Evolutionary conservation across 192 early-diverging fungal genomes (phyloP).

Genomic region (Ambispora gerdemannii): DNA sequence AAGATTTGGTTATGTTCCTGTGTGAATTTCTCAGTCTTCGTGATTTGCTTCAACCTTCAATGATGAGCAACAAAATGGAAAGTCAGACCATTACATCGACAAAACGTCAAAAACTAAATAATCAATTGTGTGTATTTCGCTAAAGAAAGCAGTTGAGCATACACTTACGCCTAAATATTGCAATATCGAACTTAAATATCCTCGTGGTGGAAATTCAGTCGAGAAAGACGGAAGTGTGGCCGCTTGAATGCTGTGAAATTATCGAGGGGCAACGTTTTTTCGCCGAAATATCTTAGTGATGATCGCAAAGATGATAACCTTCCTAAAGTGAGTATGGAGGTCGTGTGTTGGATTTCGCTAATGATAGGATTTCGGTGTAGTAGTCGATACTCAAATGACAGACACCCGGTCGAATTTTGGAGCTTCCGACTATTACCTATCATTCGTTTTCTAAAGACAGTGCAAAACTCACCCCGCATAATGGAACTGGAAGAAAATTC

Average conservation of each 20-base stretch:
- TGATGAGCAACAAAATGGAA: background rate
- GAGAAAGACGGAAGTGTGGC: constrained; percentile 64
- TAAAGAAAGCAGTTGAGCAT: constrained; percentile 1
- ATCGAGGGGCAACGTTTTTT: constrained; percentile 79
- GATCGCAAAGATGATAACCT: constrained; percentile 91
- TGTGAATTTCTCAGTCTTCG: background rate
- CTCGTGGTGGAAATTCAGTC: constrained; percentile 75
- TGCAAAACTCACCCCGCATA: constrained; percentile 49
- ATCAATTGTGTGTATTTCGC: background rate
- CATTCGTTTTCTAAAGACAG: constrained; percentile 44
- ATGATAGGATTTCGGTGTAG: constrained; percentile 72
- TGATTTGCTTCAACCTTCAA: background rate
- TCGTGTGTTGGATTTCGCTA: constrained; percentile 70
- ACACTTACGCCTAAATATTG: constrained; percentile 41
- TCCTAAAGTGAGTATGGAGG: constrained; percentile 76
- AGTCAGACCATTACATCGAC: constrained; percentile 18
- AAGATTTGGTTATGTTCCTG: background rate
- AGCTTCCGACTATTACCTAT: constrained; percentile 75
- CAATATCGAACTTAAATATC: constrained; percentile 67
- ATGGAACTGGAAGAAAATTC: too few relatives aligned
- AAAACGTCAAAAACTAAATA: constrained; percentile 3
- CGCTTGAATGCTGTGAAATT: constrained; percentile 89
- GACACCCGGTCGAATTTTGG: constrained; percentile 74
- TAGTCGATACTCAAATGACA: constrained; percentile 62
- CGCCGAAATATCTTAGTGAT: constrained; percentile 72